Evolutionary conservation across 768 basidiomycete genomes (phyloP), one percentile per base, ranked within the genome.

Genomic region (Tricholoma bakamatsutake): DNA sequence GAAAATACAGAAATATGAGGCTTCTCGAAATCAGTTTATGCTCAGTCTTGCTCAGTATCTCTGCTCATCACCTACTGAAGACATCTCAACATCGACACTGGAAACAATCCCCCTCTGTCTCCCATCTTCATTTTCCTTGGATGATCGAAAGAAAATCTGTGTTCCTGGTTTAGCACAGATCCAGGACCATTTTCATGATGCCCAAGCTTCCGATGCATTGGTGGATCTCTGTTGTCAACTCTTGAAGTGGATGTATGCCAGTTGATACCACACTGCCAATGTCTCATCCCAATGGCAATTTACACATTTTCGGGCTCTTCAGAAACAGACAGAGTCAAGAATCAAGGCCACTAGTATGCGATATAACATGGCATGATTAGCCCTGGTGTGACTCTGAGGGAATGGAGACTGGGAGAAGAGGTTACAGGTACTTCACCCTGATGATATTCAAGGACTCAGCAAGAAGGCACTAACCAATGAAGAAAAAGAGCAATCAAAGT

Each of bases 181-280:
- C 35, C 64, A 69, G 53, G 57, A 61, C 11, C 51, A 56, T 2
- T 52, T 67, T 11, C 61, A 62, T 1, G 33, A 52, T 17, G 66
- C 61, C 2, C 65, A 66, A 40, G 57, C 59, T 1, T 33, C 21
- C 3, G 59, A 61, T 15, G 60, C 60, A 0, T 45, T 69, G 7
- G n/a, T 27, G 0, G 37, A 53, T 12, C 45, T 67, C 4, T 64
- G 66, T 1, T 43, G 53, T 2, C 64, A 62, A 13, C 60, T 67
- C 2, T 53, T 64, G 1, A 64, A 57, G 2, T 48, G 59, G 1
- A 62, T 50, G 10, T 52, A 59, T 5, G 60, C 64, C 0, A 56
- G 54, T 13, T 56, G 61, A 27, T 64, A 61, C 54, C 65, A 63
- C 31, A 43, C 43, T 33, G 52, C 56, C 27, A 56, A 65, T 27